Evolutionary conservation across 2,329 filamentous ascomycete genomes (phyloP), one percentile per base, ranked within the genome.

Genomic region (Clarireedia paspali): DNA sequence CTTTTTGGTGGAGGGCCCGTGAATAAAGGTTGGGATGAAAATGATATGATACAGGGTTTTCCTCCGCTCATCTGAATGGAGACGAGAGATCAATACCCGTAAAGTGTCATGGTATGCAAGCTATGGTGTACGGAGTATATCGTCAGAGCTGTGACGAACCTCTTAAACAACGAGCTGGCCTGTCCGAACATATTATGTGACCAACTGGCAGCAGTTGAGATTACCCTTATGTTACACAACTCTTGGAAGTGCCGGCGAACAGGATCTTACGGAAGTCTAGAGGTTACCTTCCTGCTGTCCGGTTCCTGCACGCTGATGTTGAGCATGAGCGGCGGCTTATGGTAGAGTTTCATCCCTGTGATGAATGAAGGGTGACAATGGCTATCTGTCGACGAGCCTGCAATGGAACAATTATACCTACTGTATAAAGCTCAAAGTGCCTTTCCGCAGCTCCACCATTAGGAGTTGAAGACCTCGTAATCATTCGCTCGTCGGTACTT

Each of bases 11-110:
- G 56, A 58, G 64, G 64, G 64, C 60, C 65, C 64, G 64, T 67
- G 63, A 57, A 23, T 65, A 63, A 61, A 53, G 40, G 57, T 53
- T 63, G 62, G 59, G 64, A 62, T 63, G 61, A 48, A 57, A 60
- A 59, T 60, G 64, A 66, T 65, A 65, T 63, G 57, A 57, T 56
- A 57, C 64, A 63, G 58, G 65, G 64, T 59, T 64, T 17, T 17
- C 53, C 53, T 55, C 53, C 46, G 53, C 45, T 55, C 47, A 50
- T 50, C 36, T 55, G 36, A 34, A 50, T 55, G 53, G 53, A 50
- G 53, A 55, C 53, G 38, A 49, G 23, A 39, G 14, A 20, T 42
- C 39, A 17, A 42, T 20, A 42, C 39, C 39, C 15, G 14, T 42
- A 42, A 20, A 17, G 39, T 42, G 39, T 17, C 15, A 42, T 17